Base-by-base conservation (phyloP, 202 grass and related monocot species). In the Elaeis oleifera region DNA sequence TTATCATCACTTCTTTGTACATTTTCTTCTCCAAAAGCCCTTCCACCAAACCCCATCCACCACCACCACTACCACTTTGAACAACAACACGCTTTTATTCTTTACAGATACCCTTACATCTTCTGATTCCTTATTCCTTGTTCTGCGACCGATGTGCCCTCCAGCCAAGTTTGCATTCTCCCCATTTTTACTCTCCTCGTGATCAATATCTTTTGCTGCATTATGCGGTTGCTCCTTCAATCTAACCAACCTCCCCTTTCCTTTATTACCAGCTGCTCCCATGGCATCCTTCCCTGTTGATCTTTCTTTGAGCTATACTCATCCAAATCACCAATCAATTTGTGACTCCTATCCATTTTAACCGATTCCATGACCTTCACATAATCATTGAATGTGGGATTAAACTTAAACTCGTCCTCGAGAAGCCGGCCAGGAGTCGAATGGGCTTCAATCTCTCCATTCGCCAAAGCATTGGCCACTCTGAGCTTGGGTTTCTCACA, bases 291-390 rank as follows among this genome's bases (percentile, higher is more conserved):
- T 69, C 7, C 61, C 49, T 0, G 1, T 51, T 0, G 81, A 68
- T 56, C 76, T 82, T 50, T 83, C 67, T 81, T 83, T 1, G 48
- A 59, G 26, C 36, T 57, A 50, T 25, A 49, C 44, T 32, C 26
- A 60, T 79, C 87, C 3, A 51, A 76, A 74, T 67, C 71, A 5
- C 17, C 55, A 2, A 62, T 68, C 16, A 64, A 70, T 65, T 63
- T 80, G 52, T 81, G 88, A 18, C 79, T 81, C 80, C 77, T 74
- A 69, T 91, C 92, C 39, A 77, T 26, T 73, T 88, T 88, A 49
- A 97, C 87, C 1, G 87, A 91, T 72, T 97, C 92, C 87, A 97
- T 91, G 65, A 91, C 73, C 79, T 97, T 97, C 79, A 91, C 84
- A 77, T 97, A 97, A 77, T 97, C 92, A 13, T 80, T 72, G 72